These are phyloP conservation scores for Nicotiana sylvestris DNA, from an alignment of 257 asterid genomes.

Conservation along the genomic window DNA sequence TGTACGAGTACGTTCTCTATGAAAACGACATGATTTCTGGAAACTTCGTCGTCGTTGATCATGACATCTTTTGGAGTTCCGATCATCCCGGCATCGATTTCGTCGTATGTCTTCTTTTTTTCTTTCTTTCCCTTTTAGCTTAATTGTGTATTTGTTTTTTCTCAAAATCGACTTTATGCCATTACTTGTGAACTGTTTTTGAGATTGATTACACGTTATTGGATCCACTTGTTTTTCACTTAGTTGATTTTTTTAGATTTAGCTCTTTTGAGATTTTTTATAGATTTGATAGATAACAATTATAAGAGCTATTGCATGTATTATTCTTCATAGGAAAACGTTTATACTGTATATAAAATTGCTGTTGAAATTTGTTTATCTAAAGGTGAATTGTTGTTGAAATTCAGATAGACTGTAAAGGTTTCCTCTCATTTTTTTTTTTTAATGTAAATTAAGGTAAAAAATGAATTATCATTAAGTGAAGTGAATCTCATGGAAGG, in stretches of 20 bases:
- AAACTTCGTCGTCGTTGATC: slow-evolving; percentile 73
- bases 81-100: slow-evolving; percentile 78
- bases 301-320: not conserved
- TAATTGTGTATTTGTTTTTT: not conserved
- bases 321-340: not conserved
- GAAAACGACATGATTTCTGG: slow-evolving; percentile 79
- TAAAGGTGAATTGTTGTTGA: not conserved
- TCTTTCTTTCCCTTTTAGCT: not conserved
- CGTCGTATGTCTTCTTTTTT: slow-evolving; percentile 29
- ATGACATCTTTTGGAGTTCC: slow-evolving; percentile 70
- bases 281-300: not conserved
- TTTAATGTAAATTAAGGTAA: not conserved
- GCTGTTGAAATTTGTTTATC: not conserved
- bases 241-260: not conserved
- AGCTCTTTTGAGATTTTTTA: not conserved
- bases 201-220: too few relatives aligned
- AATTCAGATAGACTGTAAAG: not conserved
- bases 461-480: not conserved
- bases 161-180: not conserved
- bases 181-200: not conserved
- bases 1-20: slow-evolving; percentile 67
- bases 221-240: not conserved
- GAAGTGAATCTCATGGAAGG: not conserved
- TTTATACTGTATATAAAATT: not conserved
- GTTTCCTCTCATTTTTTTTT: not conserved